Evolutionary conservation across 805 yeast genomes (phyloP), one percentile per base, ranked within the genome.

Genomic region (Candida fluviatilis): DNA sequence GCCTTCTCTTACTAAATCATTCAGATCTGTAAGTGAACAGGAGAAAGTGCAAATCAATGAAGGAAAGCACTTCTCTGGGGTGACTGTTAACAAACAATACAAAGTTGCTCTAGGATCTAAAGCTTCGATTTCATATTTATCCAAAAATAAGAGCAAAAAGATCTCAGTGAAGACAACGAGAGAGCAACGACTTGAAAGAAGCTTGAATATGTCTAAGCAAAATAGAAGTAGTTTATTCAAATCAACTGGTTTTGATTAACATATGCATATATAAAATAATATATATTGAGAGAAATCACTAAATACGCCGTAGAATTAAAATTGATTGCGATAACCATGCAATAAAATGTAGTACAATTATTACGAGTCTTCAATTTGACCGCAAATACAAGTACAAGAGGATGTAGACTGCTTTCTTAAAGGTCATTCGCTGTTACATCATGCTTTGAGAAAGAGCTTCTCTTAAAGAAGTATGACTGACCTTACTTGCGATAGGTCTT

Each of bases 101-200:
- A 78, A 70, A 52, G 69, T 72, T 8, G 81, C 77, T 1, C 67
- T 78, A 1, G 76, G 82, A 5, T 62, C 76, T 4, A 74, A 69
- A 43, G 76, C 84, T 1, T 75, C 84, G 6, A 73, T 84, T 45
- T 73, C 82, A 33, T 73, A 73, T 38, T 53, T 76, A 51, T 75
- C 81, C 8, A 60, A 52, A 34, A 48, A 36, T 30, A 47, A 34
- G 18, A 57, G 57, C 31, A 54, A 57, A 19, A 56, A 60, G 41
- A 43, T 47, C 25, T 40, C 38, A 18, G 36, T 52, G 35, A 61
- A 56, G 39, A 56, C 61, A 35, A 43, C 49, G 23, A 59, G 54
- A 32, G 58, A 56, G 15, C 51, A 42, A 44, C 44, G 51, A 27
- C 54, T 64, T 23, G 60, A 59, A 32, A 52, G 47, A 30, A 49